Base-by-base conservation (phyloP, 2,329 filamentous ascomycete species). In the Colletotrichum sp. region DNA sequence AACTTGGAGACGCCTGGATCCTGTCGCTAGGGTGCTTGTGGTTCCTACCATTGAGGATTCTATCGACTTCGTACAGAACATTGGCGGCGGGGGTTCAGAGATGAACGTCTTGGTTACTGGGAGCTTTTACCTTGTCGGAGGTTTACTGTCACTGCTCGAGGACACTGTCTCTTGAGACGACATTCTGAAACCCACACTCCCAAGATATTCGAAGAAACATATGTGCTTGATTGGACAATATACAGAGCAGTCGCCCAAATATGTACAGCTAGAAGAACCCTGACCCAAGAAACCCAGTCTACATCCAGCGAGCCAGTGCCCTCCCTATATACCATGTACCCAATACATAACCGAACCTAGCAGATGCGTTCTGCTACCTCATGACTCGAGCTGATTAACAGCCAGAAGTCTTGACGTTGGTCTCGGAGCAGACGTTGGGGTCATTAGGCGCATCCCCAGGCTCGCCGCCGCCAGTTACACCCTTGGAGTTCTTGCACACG, bases 381-480 rank as follows among this genome's bases (percentile, higher is more conserved):
- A n/a, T 26, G 26, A 13, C 16, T 4, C 16, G 18, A 9, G 57
- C 9, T 43, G 16, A 16, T 71, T 71, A 74, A 61, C 72, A 74
- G 14, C 72, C 72, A 36, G 72, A 74, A 9, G 72, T 71, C 72
- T 74, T n/a, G 60, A 74, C 72, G n/a, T 36, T 21, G n/a, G 60
- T 66, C 48, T 71, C 24, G 5, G 61, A 57, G 28, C 72, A 74
- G 43, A 74, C 55, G 4, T 36, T 74, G 12, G 72, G 72, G 13
- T 74, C 72, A 4, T 74, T 48, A 28, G 43, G 36, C 14, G 72
- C 72, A 13, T 66, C 43, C 3, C 67, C 67, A 10, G 85, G 85
- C 81, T 87, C 84, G 60, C 78, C 79, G 36, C 82, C 83, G 34
- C 79, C 82, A 21, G 78, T 73, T 68, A 84, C 84, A 61, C 86